Percentiles rank a stretch among this genome's conserved stretches.
These are phyloP conservation scores for Xylariales sp. DNA, from an alignment of 2,329 filamentous ascomycete genomes.

Conservation along the genomic window DNA sequence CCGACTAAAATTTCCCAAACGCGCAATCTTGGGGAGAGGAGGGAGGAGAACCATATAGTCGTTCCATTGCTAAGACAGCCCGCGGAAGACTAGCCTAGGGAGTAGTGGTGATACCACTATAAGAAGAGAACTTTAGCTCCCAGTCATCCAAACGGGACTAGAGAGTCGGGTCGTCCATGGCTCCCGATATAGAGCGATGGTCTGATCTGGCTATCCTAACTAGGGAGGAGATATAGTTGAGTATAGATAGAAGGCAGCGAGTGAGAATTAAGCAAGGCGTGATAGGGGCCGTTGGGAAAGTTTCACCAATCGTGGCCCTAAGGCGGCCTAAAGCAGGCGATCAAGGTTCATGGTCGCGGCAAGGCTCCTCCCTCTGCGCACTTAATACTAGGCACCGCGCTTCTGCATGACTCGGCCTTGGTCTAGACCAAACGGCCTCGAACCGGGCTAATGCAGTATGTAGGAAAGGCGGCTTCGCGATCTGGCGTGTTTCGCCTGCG, in stretches of 20 bases:
- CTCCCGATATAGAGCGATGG: neutral
- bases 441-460: neutral
- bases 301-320: slow-evolving; percentile 24
- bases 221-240: neutral
- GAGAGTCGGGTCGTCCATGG: neutral
- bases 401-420: neutral
- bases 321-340: neutral
- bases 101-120: neutral
- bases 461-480: neutral
- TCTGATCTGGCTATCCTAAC: neutral
- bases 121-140: neutral
- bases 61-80: neutral
- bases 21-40: neutral
- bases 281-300: neutral
- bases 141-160: neutral
- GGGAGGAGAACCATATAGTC: neutral
- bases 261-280: neutral
- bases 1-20: slow-evolving; percentile 21
- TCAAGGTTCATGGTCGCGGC: slow-evolving; percentile 12
- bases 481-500: neutral
- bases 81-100: neutral
- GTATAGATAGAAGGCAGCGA: neutral
- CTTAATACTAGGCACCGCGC: too few relatives aligned
- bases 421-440: neutral
- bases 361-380: neutral